Evolutionary conservation across 2,329 filamentous ascomycete genomes (phyloP).

Genomic region (Rugonectria rugulosa): DNA sequence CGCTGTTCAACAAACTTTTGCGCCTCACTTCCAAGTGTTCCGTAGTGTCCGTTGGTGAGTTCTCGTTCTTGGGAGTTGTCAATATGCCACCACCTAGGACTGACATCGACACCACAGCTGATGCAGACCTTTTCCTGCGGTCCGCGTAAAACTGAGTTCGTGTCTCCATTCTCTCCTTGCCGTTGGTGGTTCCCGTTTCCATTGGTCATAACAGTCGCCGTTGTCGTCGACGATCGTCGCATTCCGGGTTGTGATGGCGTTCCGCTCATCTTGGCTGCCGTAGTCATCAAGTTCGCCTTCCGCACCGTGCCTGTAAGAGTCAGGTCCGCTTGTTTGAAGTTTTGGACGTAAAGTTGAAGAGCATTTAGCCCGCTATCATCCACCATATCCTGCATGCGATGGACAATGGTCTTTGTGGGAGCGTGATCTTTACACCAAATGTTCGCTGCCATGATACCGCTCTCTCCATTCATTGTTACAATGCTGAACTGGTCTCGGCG

Average conservation of each 20-base stretch:
- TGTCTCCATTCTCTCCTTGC: conserved; percentile 39
- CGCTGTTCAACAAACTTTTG: conserved; percentile 66
- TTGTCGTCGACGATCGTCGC: conserved; percentile 66
- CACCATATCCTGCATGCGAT: conserved; percentile 80
- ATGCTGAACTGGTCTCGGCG: conserved; percentile 81
- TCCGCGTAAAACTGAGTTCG: conserved; percentile 41
- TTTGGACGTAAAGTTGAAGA: conserved; percentile 84
- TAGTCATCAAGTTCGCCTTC: conserved; percentile 82
- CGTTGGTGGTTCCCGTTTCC: conserved; percentile 27
- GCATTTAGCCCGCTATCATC: conserved; percentile 78
- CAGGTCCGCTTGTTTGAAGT: conserved; percentile 94
- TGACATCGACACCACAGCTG: conserved; percentile 73
- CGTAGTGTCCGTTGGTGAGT: conserved; percentile 60
- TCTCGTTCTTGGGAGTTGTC: conserved; percentile 60
- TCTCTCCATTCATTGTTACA: conserved; percentile 82
- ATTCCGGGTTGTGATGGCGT: conserved; percentile 46
- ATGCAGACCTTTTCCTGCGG: conserved; percentile 65
- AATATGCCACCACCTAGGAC: conserved; percentile 76
- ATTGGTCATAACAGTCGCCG: conserved; percentile 49
- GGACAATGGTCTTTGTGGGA: conserved; percentile 74
- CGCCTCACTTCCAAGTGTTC: conserved; percentile 61
- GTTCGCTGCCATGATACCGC: conserved; percentile 81
- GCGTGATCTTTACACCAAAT: conserved; percentile 93
- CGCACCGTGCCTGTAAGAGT: conserved; percentile 90
- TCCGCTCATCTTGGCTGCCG: conserved; percentile 63